Evolutionary conservation across 805 yeast species (phyloP), one percentile per base, ranked within the genome.

Genomic region (Candida qinlingensis): DNA sequence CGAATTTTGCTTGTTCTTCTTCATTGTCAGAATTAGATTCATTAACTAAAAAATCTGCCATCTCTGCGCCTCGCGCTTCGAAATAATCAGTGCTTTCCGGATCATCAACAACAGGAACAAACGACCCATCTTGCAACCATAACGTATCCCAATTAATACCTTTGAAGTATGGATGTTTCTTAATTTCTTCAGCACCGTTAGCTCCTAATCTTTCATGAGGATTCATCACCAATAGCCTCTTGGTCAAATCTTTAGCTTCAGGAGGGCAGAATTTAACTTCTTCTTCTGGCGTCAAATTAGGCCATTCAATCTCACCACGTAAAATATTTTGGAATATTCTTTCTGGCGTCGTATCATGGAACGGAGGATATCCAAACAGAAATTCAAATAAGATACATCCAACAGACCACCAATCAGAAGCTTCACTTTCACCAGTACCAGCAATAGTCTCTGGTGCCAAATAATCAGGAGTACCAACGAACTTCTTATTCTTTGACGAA

Each of bases 341-440:
- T 39, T 85, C 87, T 0, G 97, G 94, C 1, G 89, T 75, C 5
- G 72, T 71, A 1, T 86, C 96, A 64, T 87, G 94, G 65, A 94
- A 94, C 3, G 99, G 99, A 2, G 99, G 97, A 63, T 81, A 87
- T 0, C 99, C 99, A 64, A 85, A 87, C 38, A 89, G 62, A 61
- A 94, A 85, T 67, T 94, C 99, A 71, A 92, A 94, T 48, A 92
- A 67, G 10, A 94, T 89, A 65, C 98, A 92, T 0, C 99, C 99
- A 34, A 92, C 79, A 2, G 98, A 88, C 99, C 99, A 94, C 99
- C 99, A 91, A 69, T 91, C 97, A n/a, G 92, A 53, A 29, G 83
- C 78, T 54, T 81, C 90, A 52, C 83, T 87, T 63, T 92, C 97
- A 0, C 87, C 85, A 1, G 76, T 73, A 37, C 97, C 98, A 39